phyloP scores from a whole-genome alignment of 2,329 filamentous ascomycete genomes.

The Aureobasidium leucospermi region DNA sequence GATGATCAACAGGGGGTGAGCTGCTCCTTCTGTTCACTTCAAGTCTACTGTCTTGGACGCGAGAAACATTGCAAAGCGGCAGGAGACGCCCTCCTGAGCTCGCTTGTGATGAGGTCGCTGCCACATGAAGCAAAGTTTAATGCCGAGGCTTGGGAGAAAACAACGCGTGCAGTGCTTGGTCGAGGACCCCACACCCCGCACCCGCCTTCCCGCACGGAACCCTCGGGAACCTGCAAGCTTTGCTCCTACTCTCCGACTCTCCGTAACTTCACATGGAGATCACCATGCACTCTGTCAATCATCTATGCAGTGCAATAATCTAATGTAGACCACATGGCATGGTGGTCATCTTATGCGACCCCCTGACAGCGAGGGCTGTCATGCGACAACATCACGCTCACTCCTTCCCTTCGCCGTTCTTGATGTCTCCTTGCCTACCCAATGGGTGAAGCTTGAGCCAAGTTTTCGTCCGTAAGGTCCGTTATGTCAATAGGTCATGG shows the following conservation, averaged over 20 bases:
- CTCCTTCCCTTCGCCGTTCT: not conserved
- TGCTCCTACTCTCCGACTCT: not conserved
- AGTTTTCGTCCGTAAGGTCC: not conserved
- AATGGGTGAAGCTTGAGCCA: not conserved
- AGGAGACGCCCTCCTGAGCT: not conserved
- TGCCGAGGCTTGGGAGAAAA: conserved; percentile 1
- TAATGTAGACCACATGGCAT: conserved; percentile 5
- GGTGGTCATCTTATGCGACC: not conserved
- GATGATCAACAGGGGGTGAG: too few relatives aligned
- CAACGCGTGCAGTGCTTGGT: not conserved
- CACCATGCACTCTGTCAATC: conserved; percentile 5
- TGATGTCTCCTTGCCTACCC: not conserved
- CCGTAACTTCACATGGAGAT: not conserved
- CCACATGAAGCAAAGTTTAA: not conserved
- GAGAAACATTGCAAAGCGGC: not conserved
- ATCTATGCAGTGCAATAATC: not conserved
- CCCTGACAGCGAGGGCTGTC: not conserved
- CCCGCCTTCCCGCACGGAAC: not conserved
- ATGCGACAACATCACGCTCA: not conserved
- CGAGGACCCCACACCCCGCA: not conserved
- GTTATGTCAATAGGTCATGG: not conserved
- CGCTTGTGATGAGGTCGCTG: not conserved
- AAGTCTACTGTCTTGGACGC: not conserved
- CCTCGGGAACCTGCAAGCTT: not conserved
- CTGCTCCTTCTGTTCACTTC: too few relatives aligned